Conservation (phyloP, 2,329 filamentous ascomycete genomes). For the Botrytis porri region DNA sequence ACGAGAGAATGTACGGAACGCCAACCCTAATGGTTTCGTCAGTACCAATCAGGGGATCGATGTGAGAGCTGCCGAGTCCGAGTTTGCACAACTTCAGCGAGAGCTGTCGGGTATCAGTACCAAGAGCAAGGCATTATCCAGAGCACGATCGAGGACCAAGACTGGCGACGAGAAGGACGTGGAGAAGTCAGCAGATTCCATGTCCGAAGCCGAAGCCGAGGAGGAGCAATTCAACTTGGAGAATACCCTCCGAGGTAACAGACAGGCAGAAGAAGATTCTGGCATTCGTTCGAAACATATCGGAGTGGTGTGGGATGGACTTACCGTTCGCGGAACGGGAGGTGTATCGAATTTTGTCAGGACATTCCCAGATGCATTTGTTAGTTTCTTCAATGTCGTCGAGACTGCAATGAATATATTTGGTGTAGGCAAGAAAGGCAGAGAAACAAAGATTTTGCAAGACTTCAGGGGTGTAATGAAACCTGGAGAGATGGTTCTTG, state of each 20-base stretch:
- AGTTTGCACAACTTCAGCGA: conserved; percentile 66
- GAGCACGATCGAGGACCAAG: conserved; percentile 43
- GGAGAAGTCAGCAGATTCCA: conserved; percentile 51
- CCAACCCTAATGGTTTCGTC: conserved; percentile 49
- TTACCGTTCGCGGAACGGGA: conserved; percentile 74
- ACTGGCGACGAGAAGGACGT: conserved; percentile 46
- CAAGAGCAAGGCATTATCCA: conserved; percentile 50
- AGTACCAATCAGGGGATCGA: conserved; percentile 46
- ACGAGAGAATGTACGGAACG: conserved; percentile 33
- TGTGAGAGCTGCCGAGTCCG: conserved; percentile 64
- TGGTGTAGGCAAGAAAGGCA: conserved; percentile 63
- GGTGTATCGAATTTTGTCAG: conserved; percentile 66
- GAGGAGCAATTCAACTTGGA: conserved; percentile 71
- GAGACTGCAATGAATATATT: conserved; percentile 62
- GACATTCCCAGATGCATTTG: conserved; percentile 71
- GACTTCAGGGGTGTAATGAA: conserved; percentile 68
- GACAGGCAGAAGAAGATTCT: conserved; percentile 68
- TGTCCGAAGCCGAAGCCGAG: conserved; percentile 42
- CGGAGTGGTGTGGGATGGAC: conserved; percentile 73
- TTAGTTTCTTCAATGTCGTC: conserved; percentile 73
- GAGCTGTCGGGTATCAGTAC: conserved; percentile 58
- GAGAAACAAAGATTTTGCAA: conserved; percentile 70
- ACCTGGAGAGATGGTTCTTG: conserved; percentile 74
- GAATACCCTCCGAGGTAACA: conserved; percentile 65
- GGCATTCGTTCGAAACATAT: conserved; percentile 80